A percentile compares a stretch with the other conserved stretches of the same genome.
phyloP scores from a whole-genome alignment of 805 yeast species.

The Myxozyma mucilagina region DNA sequence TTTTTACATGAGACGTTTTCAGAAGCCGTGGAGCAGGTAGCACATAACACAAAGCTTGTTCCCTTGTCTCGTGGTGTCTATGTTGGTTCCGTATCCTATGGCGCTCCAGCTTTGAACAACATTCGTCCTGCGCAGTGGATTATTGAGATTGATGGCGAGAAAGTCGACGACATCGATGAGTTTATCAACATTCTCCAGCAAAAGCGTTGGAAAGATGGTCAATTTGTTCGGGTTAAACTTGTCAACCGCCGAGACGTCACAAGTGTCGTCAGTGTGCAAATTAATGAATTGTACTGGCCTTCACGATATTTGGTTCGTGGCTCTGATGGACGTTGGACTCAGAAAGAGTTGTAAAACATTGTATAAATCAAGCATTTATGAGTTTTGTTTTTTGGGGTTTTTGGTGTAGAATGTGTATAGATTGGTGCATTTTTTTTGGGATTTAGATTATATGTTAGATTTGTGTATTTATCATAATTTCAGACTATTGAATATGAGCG shows the following conservation, averaged over 20 bases:
- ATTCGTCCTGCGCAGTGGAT: slow-evolving; percentile 61
- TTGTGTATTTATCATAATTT: too few species aligned
- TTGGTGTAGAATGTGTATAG: too few species aligned
- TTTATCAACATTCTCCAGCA: slow-evolving; percentile 13
- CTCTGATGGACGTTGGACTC: slow-evolving; percentile 22
- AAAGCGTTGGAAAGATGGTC: slow-evolving; percentile 23
- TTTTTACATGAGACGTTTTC: slow-evolving; percentile 24
- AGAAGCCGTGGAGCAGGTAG: slow-evolving; percentile 31
- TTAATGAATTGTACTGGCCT: slow-evolving; percentile 31
- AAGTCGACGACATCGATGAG: slow-evolving; percentile 10
- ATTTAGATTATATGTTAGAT: not conserved
- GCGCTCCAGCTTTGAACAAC: slow-evolving; percentile 30
- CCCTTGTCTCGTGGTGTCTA: slow-evolving; percentile 29
- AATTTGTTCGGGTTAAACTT: slow-evolving; percentile 30
- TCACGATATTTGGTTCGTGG: slow-evolving; percentile 17
- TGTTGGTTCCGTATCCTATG: slow-evolving; percentile 30
- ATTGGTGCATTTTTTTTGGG: not conserved
- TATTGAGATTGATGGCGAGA: slow-evolving; percentile 69
- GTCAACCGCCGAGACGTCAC: slow-evolving; percentile 32
- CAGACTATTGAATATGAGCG: too few species aligned
- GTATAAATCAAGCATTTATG: not conserved
- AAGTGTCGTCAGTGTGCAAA: slow-evolving; percentile 27
- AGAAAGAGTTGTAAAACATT: slow-evolving; percentile 1
- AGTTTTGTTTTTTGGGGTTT: not conserved
- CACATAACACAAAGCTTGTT: slow-evolving; percentile 12